Percentiles rank a stretch among this genome's conserved stretches.
phyloP scores from a whole-genome alignment of 176 grass and related monocot species.

The Areca catechu region DNA sequence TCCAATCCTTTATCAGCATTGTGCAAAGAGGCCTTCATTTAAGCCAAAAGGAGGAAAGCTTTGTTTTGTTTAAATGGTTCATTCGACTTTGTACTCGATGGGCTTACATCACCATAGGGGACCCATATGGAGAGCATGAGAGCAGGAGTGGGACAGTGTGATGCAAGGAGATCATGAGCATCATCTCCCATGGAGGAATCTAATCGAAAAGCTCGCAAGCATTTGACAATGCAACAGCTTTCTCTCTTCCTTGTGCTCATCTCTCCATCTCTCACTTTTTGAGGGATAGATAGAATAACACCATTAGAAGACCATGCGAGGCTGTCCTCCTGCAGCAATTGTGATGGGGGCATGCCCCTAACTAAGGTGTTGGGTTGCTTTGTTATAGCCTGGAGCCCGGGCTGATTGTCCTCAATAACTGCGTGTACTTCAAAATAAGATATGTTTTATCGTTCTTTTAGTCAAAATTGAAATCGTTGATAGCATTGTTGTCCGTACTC shows the following conservation, averaged over 20 bases:
- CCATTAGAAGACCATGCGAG: slow-evolving; percentile 38
- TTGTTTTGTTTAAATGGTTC: not conserved
- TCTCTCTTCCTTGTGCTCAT: slow-evolving; percentile 6
- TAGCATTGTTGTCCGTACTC: no score
- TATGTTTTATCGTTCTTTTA: no score
- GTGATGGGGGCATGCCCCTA: no score
- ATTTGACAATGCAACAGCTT: slow-evolving; percentile 42
- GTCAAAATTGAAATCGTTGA: no score
- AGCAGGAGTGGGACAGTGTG: slow-evolving; percentile 1
- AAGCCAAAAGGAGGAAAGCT: not conserved
- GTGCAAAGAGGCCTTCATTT: not conserved
- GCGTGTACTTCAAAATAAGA: no score
- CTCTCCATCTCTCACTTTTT: slow-evolving; percentile 38
- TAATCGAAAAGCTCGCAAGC: slow-evolving; percentile 40
- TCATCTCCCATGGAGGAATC: slow-evolving; percentile 45
- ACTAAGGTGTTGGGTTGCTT: no score
- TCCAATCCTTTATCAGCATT: slow-evolving; percentile 7
- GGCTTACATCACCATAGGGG: slow-evolving; percentile 8
- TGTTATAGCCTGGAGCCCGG: no score
- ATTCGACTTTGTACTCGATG: not conserved
- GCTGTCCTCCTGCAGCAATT: slow-evolving; percentile 1
- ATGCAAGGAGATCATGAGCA: slow-evolving; percentile 37
- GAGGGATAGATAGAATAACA: slow-evolving; percentile 29
- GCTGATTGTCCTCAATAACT: no score
- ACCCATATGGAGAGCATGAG: not conserved